Base-by-base conservation (phyloP, 495 filamentous ascomycete species). In the Trichoderma reesei region DNA sequence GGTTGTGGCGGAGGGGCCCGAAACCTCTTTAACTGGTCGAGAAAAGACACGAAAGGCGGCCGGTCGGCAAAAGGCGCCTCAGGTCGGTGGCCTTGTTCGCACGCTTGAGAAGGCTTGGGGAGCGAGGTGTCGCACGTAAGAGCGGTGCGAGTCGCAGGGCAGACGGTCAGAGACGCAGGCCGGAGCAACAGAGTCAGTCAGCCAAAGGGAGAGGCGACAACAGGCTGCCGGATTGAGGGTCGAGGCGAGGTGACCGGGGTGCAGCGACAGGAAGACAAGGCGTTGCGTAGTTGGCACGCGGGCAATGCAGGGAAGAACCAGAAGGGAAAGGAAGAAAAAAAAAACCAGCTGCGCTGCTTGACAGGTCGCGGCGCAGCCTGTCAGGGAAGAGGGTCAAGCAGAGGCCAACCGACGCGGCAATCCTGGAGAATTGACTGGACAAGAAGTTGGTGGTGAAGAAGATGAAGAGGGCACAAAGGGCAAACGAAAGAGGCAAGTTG, bases 401-500 rank as follows among this genome's bases (percentile, higher is more conserved):
- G 51, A 56, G 7, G 51, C 51, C 51, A 56, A 14, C 51, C 31
- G 51, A 26, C 51, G 51, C 51, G 51, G 51, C 51, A 56, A 56
- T 56, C 34, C 51, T 56, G 31, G 20, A 56, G 51, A 56, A 56
- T 56, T 56, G 51, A 56, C 51, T 56, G 51, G 26, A 4, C 51
- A 56, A 56, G 44, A 33, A n/a, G n/a, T n/a, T 56, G 51, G 51
- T 56, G 51, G 51, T 56, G 51, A 56, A 56, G 20, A 48, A 20
- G 18, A 56, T 34, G 51, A 56, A 56, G 51, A 56, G 51, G 51
- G 51, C 51, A 56, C 51, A 56, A 31, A 56, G 51, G 20, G 51
- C 51, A 56, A 56, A 56, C 51, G 51, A 56, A 56, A 56, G 26
- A 56, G 51, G 51, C 51, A 56, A 56, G 26, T 56, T 56, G 51